Evolutionary conservation across 345 rosid species (phyloP).

Genomic region (Sisymbrium irio): DNA sequence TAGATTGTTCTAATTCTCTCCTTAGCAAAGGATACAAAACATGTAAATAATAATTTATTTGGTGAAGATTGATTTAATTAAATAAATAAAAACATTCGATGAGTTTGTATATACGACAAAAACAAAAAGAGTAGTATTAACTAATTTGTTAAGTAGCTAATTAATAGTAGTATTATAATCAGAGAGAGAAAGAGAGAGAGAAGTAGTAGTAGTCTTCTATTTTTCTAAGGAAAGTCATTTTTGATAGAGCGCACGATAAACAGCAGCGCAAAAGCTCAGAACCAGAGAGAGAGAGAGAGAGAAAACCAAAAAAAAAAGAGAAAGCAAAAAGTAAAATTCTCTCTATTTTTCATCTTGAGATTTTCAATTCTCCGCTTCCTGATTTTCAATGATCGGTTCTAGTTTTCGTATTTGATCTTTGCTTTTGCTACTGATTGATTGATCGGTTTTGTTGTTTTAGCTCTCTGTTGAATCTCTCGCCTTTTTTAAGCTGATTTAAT

Average conservation of each 20-base stretch:
- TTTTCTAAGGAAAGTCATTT: constrained; percentile 18
- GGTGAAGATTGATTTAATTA: no score
- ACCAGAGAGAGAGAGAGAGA: background rate
- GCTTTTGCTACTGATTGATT: no score
- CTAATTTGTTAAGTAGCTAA: background rate
- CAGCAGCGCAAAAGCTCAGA: constrained; percentile 22
- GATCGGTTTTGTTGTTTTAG: background rate
- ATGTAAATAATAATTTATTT: no score
- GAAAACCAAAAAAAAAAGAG: no score
- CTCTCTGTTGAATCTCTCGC: background rate
- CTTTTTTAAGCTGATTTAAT: background rate
- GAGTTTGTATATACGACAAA: background rate
- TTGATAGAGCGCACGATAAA: constrained; percentile 34
- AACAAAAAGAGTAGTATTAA: background rate
- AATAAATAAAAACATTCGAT: background rate
- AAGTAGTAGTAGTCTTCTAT: background rate
- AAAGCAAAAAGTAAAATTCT: background rate
- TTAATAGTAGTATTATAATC: background rate
- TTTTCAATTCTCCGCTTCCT: no score
- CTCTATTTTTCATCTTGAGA: background rate
- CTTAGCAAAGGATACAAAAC: no score
- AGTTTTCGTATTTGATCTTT: constrained; percentile 9
- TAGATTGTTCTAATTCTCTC: no score
- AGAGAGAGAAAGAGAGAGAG: no score
- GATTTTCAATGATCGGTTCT: no score